Base-by-base conservation (phyloP, 805 yeast genomes). In the Candida easanensis region DNA sequence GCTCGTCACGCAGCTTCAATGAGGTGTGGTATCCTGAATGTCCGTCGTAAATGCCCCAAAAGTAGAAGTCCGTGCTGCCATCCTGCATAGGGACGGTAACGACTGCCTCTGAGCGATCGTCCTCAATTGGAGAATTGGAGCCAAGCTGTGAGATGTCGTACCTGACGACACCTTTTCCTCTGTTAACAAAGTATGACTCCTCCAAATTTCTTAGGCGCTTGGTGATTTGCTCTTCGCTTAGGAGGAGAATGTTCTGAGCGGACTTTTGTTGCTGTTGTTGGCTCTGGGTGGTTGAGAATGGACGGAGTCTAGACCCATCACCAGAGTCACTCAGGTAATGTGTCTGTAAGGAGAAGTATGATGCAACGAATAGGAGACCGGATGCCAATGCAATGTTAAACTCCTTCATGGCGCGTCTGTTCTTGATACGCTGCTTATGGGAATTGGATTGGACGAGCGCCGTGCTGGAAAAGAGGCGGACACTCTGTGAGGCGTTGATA, bases 21-120 rank as follows among this genome's bases (percentile, higher is more conserved):
- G 91, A 80, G 2, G 99, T 93, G 51, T 87, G 86, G 81, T 95
- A 89, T 18, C 99, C 99, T 3, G 96, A 89, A 64, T 93, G 99
- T 11, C 99, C 99, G 64, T 93, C 99, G 61, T 84, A 91, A 0
- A 93, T 79, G 5, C 98, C 96, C 78, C 95, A 93, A 60, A 93
- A 88, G 76, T 86, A 84, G 85, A 97, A 84, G 62, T 91, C 97
- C n/a, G 69, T 64, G 18, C 56, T 52, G 54, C 67, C 55, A 63
- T 74, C 71, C 16, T 42, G 28, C 51, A 74, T 60, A 5, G 89
- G 87, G 1, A 82, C 82, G 42, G 84, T 85, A 8, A 85, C 77
- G 27, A 86, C 79, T 49, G 83, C 84, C 58, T 90, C 98, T 2
- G 91, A 77, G 46, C 93, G 78, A 57, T 88, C 96, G 61, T 93